Evolutionary conservation across 2,329 filamentous ascomycete genomes (phyloP).

Genomic region (Phialophora verrucosa): DNA sequence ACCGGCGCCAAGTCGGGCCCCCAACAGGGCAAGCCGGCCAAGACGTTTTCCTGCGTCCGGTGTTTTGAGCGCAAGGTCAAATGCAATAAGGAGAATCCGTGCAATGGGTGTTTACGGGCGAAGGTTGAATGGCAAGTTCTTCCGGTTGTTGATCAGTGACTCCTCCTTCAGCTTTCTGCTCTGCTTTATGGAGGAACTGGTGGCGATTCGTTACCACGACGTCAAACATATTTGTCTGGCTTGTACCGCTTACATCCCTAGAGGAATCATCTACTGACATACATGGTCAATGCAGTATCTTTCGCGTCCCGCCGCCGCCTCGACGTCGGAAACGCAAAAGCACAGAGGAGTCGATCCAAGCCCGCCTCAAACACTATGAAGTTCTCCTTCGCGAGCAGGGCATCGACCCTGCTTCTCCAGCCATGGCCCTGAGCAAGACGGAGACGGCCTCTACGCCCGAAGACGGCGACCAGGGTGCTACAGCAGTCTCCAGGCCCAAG

Average conservation of each 20-base stretch:
- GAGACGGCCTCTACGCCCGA: conserved; percentile 12
- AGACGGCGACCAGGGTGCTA: background rate
- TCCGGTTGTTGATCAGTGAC: background rate
- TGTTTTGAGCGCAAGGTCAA: conserved; percentile 68
- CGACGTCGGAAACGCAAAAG: conserved; percentile 65
- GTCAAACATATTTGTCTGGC: background rate
- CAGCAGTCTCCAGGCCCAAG: background rate
- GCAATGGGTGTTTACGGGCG: conserved; percentile 70
- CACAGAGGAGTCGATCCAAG: conserved; percentile 71
- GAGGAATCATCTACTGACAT: conserved; percentile 1
- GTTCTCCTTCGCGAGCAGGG: conserved; percentile 67
- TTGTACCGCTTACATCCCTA: conserved; percentile 35
- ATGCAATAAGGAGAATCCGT: conserved; percentile 75
- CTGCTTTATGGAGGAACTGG: background rate
- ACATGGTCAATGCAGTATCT: conserved; percentile 4
- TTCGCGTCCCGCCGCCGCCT: conserved; percentile 52
- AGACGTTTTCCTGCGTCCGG: conserved; percentile 28
- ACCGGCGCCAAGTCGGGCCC: background rate
- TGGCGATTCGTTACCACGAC: background rate
- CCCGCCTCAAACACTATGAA: conserved; percentile 72
- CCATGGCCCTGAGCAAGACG: conserved; percentile 57
- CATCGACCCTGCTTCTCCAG: conserved; percentile 63
- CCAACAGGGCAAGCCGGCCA: background rate
- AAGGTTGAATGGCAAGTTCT: conserved; percentile 57
- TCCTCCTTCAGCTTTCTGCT: background rate